Evolutionary conservation across 2,329 filamentous ascomycete genomes (phyloP).

Genomic region (Fusarium sp.): DNA sequence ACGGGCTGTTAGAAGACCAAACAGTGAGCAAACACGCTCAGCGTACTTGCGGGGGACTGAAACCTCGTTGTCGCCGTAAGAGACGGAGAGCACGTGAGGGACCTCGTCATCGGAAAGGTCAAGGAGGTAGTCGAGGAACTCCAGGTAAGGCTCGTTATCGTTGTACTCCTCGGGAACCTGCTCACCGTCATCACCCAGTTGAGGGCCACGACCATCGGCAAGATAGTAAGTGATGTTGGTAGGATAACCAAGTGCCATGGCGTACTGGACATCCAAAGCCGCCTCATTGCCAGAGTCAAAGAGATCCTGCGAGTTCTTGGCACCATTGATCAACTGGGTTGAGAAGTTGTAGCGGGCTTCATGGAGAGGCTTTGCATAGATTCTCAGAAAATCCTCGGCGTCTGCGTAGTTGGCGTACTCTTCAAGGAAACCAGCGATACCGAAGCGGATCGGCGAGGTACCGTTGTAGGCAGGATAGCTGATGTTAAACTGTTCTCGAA

Average conservation of each 20-base stretch:
- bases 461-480: slow-evolving; percentile 48
- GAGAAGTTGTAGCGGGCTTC: slow-evolving; percentile 54
- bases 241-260: slow-evolving; percentile 58
- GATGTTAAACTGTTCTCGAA: slow-evolving; percentile 60
- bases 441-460: slow-evolving; percentile 54
- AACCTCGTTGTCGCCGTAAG: slow-evolving; percentile 69
- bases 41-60: slow-evolving; percentile 65
- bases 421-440: slow-evolving; percentile 62
- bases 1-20: slow-evolving; percentile 64
- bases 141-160: slow-evolving; percentile 68
- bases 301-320: slow-evolving; percentile 55
- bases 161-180: slow-evolving; percentile 45
- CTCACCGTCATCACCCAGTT: slow-evolving; percentile 55
- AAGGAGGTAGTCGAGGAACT: slow-evolving; percentile 64
- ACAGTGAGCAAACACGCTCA: slow-evolving; percentile 61
- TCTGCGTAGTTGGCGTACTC: slow-evolving; percentile 60
- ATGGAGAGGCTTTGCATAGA: slow-evolving; percentile 52
- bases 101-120: slow-evolving; percentile 56
- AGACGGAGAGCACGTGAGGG: slow-evolving; percentile 67
- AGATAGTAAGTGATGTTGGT: slow-evolving; percentile 58
- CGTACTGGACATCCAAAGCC: slow-evolving; percentile 62
- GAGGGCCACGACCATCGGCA: slow-evolving; percentile 57
- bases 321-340: slow-evolving; percentile 56
- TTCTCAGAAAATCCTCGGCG: slow-evolving; percentile 53
- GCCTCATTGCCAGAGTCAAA: slow-evolving; percentile 57